Base-by-base conservation (phyloP, 2,329 filamentous ascomycete genomes). In the Biscogniauxia marginata region DNA sequence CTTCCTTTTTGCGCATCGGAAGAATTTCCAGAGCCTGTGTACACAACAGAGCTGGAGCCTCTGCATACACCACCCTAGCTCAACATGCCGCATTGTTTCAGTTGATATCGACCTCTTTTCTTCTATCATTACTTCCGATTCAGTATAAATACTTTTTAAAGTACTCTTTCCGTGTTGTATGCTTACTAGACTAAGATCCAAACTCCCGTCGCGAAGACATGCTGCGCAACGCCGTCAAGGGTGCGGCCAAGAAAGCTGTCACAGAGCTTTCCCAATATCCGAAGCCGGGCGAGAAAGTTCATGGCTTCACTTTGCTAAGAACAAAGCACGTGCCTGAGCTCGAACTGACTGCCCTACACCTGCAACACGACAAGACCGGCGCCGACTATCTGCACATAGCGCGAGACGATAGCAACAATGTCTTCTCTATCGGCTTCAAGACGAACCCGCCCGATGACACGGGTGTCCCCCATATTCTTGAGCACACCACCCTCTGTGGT, bases 361-460 rank as follows among this genome's bases (percentile, higher is more conserved):
- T 99, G 61, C 87, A 90, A 68, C 95, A 99, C 72, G 90, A 98
- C 77, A 93, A 93, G 79, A 99, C 95, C 0, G 91, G 93, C 58
- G 95, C 95, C 62, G 91, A 99, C 65, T 97, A 98, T 71, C 82
- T 99, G 48, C 95, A 99, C 75, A 89, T 99, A 66, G 93, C 93
- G 16, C 84, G 93, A 65, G 92, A 98, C 56, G 95, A 99, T 71
- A 89, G 88, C 79, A 99, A 99, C 78, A 99, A 99, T 90, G 95
- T 98, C 71, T 99, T 99, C 76, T 96, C 93, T 39, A 96, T 99
- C 69, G 95, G 93, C 52, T 99, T 99, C 85, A 97, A 97, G 84
- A 99, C 95, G 21, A 98, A 98, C 71, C 95, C 95, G 18, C 93
- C 93, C 7, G 92, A 99, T 75, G 92, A 95, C 69, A 98, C 95